Evolutionary conservation across 176 grass and related monocot genomes (phyloP), one percentile per base, ranked within the genome.

Genomic region (Oryza glaberrima): DNA sequence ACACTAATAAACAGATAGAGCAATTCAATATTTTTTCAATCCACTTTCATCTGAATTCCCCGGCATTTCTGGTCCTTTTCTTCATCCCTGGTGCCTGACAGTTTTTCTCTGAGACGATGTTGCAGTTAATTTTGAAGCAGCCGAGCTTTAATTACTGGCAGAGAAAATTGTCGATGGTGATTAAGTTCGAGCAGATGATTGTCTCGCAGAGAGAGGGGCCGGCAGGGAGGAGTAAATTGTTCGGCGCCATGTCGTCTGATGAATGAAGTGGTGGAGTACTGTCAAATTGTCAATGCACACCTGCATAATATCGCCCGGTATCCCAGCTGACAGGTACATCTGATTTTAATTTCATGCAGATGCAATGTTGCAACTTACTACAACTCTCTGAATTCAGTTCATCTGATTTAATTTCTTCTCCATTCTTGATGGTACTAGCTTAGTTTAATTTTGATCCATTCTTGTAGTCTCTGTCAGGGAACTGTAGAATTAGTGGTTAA

Each of bases 251-350:
- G 58, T 63, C 58, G 58, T 63, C 4, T 11, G 58, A 63, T 23
- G 58, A 63, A 22, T 63, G n/a, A 58, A 58, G 14, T 17, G 43
- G 7, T 6, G 43, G 1, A 58, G 54, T 58, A 20, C 58, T 63
- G 49, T 52, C 49, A 52, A 52, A 22, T 22, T 61, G 56, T 61
- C 56, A 61, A 61, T 63, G 58, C 58, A 44, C 14, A 23, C 3
- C 58, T 23, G n/a, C 58, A 5, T 23, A 63, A 63, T 63, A n/a
- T 63, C 58, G 56, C 58, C 58, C 58, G 58, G 58, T 63, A 63
- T 63, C n/a, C 20, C 58, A 63, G 58, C 58, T 63, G 58, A 63
- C 58, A 63, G 58, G 58, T 63, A 63, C 58, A 63, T 63, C 58
- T 63, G 20, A 63, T 63, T 63, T 63, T 63, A 63, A 63, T 63